Evolutionary conservation across 2,329 filamentous ascomycete species (phyloP), one percentile per base, ranked within the genome.

Genomic region (Endoconidiophora laricicola): DNA sequence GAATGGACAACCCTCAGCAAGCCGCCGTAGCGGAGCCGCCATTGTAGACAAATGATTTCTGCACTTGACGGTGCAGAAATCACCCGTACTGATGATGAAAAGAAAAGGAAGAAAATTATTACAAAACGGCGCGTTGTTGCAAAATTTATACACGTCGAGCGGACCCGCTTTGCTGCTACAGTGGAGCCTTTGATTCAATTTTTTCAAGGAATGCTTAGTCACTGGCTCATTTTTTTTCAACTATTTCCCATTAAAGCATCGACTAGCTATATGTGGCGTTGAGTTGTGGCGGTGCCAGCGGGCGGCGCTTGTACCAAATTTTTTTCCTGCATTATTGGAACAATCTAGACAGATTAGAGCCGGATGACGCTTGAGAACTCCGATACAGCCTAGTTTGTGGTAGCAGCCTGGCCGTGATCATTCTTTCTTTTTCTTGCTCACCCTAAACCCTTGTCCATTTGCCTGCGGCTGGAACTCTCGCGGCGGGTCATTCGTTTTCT

Each of bases 21-120:
- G 69, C 69, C 69, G 67, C 69, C 60, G 61, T 62, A 60, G 70
- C 67, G 70, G 69, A 72, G 70, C 69, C 70, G 62, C 66, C 69
- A 60, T 63, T 50, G 44, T 45, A 40, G 52, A 59, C 57, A 56
- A 62, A 63, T 64, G 63, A 63, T 63, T 61, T 62, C 65, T 66
- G 67, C 69, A 72, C 65, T 62, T 72, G 69, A 66, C 69, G 69
- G 66, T 72, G 68, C 65, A 69, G 65, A 64, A 61, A 62, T 63
- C 64, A 65, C 61, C 63, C 65, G 60, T 61, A 66, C 62, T 67
- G 64, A 69, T 69, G 65, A 65, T 63, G 62, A 61, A 60, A 62
- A 62, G 60, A 56, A 57, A 63, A 63, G 58, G 56, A 57, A 46
- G 22, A 58, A 58, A 53, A 54, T 56, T 23, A 57, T 52, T 44